phyloP scores from a whole-genome alignment of 2,329 filamentous ascomycete species.

The Fusarium pseudograminearum region DNA sequence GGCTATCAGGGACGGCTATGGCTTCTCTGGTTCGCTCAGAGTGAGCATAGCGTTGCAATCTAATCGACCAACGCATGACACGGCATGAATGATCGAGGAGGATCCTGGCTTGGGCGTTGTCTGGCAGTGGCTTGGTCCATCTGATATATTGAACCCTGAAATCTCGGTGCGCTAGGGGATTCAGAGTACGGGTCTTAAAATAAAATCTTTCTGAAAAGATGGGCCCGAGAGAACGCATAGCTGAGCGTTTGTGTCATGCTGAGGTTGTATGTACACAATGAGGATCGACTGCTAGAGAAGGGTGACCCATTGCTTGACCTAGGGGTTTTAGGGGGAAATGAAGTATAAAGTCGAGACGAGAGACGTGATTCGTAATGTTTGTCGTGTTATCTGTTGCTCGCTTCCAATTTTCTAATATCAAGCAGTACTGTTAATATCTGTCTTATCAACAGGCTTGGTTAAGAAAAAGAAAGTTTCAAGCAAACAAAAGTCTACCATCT shows the following conservation, averaged over 20 bases:
- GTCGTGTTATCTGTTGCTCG: constrained; percentile 4
- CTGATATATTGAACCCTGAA: constrained; percentile 11
- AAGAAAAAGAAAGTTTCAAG: background rate
- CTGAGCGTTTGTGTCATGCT: constrained; percentile 16
- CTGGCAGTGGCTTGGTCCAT: constrained; percentile 39
- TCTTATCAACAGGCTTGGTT: background rate
- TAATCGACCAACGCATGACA: constrained; percentile 31
- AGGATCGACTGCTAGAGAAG: constrained; percentile 6
- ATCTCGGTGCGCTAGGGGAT: background rate
- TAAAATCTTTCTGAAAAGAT: constrained; percentile 6
- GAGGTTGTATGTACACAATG: constrained; percentile 21
- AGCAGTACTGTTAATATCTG: background rate
- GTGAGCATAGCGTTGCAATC: constrained; percentile 12
- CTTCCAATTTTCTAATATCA: background rate
- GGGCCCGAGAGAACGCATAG: background rate
- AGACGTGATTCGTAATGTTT: background rate
- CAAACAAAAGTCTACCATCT: background rate
- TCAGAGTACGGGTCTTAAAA: constrained; percentile 21
- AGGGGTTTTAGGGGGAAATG: background rate
- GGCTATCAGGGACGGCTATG: constrained; percentile 5
- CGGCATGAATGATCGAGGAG: constrained; percentile 23
- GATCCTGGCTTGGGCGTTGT: constrained; percentile 28
- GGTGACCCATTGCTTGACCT: constrained; percentile 16
- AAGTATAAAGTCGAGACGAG: constrained; percentile 32
- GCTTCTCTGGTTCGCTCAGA: constrained; percentile 8